phyloP scores from a whole-genome alignment of 768 basidiomycete genomes.

The Agaricus bisporus region DNA sequence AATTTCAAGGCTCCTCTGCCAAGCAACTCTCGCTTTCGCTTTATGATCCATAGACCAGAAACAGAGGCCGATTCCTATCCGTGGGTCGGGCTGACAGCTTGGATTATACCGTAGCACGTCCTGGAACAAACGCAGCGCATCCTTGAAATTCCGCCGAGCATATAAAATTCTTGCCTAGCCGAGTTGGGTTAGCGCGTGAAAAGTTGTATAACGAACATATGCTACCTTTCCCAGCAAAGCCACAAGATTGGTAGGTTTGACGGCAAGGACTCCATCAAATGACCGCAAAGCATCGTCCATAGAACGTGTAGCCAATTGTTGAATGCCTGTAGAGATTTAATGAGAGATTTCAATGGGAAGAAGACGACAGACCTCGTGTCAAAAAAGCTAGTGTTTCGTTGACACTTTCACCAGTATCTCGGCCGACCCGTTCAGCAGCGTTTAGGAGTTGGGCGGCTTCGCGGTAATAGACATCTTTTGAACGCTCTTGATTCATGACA shows the following conservation, averaged over 20 bases:
- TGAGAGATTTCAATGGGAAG: background rate
- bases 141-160: conserved; percentile 66
- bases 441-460: conserved; percentile 71
- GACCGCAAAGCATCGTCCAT: conserved; percentile 79
- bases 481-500: conserved; percentile 47
- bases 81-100: conserved; percentile 81
- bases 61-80: conserved; percentile 93
- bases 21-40: conserved; percentile 77
- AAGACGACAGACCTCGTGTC: conserved; percentile 50
- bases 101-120: conserved; percentile 76
- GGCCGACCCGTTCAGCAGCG: conserved; percentile 43
- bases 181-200: conserved; percentile 6
- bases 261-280: conserved; percentile 73
- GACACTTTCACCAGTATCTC: conserved; percentile 55
- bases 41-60: conserved; percentile 87
- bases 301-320: conserved; percentile 72
- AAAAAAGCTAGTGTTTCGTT: conserved; percentile 54
- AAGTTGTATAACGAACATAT: background rate
- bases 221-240: conserved; percentile 82
- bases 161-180: conserved; percentile 79
- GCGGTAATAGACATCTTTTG: conserved; percentile 62
- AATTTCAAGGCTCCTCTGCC: conserved; percentile 84
- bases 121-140: conserved; percentile 83
- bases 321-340: conserved; percentile 49
- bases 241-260: conserved; percentile 81